Evolutionary conservation across 2,329 filamentous ascomycete species (phyloP).

Genomic region (Xylariaceae sp.): DNA sequence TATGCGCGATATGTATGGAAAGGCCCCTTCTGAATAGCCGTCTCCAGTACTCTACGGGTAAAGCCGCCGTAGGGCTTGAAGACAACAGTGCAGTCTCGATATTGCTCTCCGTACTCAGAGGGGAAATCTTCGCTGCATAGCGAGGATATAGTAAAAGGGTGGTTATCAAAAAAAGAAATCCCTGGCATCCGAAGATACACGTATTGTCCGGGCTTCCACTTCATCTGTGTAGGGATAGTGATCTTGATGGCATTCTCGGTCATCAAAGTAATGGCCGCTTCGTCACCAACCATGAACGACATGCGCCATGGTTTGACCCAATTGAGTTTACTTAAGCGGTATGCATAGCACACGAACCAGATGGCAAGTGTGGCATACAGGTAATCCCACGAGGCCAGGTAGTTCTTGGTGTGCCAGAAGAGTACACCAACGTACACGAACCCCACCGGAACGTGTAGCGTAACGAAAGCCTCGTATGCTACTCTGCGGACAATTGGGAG

Average conservation of each 20-base stretch:
- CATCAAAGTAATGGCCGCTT: constrained; percentile 83
- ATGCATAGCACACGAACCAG: constrained; percentile 69
- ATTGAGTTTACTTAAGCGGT: constrained; percentile 81
- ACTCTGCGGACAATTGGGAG: constrained; percentile 71
- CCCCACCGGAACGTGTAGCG: constrained; percentile 77
- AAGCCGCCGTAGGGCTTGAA: constrained; percentile 92
- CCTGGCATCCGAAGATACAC: constrained; percentile 93
- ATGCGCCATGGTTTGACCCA: constrained; percentile 78
- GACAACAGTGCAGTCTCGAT: constrained; percentile 83
- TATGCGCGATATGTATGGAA: constrained; percentile 92
- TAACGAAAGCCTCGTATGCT: constrained; percentile 82
- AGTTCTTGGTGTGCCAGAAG: constrained; percentile 97
- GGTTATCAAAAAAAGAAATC: constrained; percentile 85
- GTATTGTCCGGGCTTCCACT: constrained; percentile 90
- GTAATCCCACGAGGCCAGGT: constrained; percentile 84
- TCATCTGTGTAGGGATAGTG: constrained; percentile 88
- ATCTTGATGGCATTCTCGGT: constrained; percentile 94
- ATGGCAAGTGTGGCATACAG: constrained; percentile 77
- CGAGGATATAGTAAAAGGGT: constrained; percentile 92
- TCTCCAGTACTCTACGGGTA: constrained; percentile 78
- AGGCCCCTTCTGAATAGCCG: constrained; percentile 77
- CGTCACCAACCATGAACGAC: constrained; percentile 84
- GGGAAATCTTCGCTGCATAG: constrained; percentile 91
- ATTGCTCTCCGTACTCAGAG: constrained; percentile 83
- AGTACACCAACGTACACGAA: constrained; percentile 77